Percentiles rank a stretch among this genome's conserved stretches.
Conservation (phyloP, 2,329 filamentous ascomycete genomes). For the Aspergillaceae sp. region DNA sequence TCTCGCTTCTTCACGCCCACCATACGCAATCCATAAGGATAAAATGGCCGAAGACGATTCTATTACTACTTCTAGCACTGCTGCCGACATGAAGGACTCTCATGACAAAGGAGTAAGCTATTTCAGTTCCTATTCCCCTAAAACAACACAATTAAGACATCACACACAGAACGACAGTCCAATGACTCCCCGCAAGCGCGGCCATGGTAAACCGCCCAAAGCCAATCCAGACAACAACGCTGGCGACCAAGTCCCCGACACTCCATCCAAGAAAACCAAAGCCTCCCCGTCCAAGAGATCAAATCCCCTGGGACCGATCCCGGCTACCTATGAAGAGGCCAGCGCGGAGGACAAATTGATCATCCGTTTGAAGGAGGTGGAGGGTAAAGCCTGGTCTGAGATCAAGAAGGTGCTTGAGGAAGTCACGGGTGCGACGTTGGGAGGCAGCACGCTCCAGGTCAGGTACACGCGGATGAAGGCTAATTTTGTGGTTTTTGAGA, state of each 20-base stretch:
- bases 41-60: too few species aligned
- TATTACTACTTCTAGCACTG: too few species aligned
- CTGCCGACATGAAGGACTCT: too few species aligned
- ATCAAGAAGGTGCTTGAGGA: neutral
- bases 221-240: too few species aligned
- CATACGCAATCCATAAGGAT: too few species aligned
- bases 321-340: constrained; percentile 11
- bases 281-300: constrained; percentile 1
- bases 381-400: neutral
- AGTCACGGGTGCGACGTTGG: neutral
- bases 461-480: neutral
- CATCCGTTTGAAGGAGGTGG: neutral
- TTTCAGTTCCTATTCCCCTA: too few species aligned
- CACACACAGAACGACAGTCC: too few species aligned
- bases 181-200: constrained; percentile 13
- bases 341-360: neutral
- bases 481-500: constrained; percentile 12
- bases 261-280: constrained; percentile 11
- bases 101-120: too few species aligned
- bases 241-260: too few species aligned
- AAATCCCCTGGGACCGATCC: constrained; percentile 10
- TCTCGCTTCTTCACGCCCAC: too few species aligned
- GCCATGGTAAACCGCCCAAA: constrained; percentile 7
- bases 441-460: neutral
- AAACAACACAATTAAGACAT: too few species aligned